A percentile compares a stretch with the other conserved stretches of the same genome.
phyloP scores from a whole-genome alignment of 2,329 filamentous ascomycete genomes.

The Penicillium paneum region DNA sequence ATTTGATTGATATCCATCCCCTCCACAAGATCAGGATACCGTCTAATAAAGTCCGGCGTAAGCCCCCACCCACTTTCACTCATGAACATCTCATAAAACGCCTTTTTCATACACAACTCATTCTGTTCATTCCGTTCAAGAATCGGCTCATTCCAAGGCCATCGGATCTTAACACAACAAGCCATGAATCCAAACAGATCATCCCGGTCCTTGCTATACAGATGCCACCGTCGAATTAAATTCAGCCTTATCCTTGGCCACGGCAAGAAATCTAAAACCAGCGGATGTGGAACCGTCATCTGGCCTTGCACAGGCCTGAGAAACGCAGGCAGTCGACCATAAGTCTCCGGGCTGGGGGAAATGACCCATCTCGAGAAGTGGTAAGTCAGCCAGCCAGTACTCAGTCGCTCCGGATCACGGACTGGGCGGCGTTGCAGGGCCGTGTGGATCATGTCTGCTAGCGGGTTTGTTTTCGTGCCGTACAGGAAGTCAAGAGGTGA shows the following conservation, averaged over 20 bases:
- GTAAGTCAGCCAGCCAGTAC: slow-evolving; percentile 22
- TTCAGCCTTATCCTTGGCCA: slow-evolving; percentile 26
- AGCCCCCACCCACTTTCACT: slow-evolving; percentile 24
- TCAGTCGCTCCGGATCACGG: slow-evolving; percentile 27
- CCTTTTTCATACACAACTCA: slow-evolving; percentile 16
- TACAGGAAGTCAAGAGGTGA: slow-evolving; percentile 29
- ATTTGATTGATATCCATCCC: slow-evolving; percentile 19
- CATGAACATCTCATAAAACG: slow-evolving; percentile 22
- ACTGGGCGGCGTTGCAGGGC: slow-evolving; percentile 19
- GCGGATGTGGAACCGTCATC: slow-evolving; percentile 18
- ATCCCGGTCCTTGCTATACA: slow-evolving; percentile 15
- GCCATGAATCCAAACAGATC: slow-evolving; percentile 15
- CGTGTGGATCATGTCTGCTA: slow-evolving; percentile 26
- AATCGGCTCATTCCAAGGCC: slow-evolving; percentile 26
- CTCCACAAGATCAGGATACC: slow-evolving; percentile 22
- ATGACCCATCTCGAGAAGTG: slow-evolving; percentile 24
- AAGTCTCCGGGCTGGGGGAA: slow-evolving; percentile 21
- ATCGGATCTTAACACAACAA: slow-evolving; percentile 26
- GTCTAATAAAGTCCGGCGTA: slow-evolving; percentile 25
- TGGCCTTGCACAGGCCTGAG: slow-evolving; percentile 21
- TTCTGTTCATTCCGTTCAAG: slow-evolving; percentile 22
- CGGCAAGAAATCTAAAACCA: slow-evolving; percentile 19
- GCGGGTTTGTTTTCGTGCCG: slow-evolving; percentile 24
- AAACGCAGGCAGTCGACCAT: slow-evolving; percentile 17
- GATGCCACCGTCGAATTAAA: slow-evolving; percentile 24